phyloP scores from a whole-genome alignment of 129 eudicot genomes.

The Helichrysum umbraculigerum region DNA sequence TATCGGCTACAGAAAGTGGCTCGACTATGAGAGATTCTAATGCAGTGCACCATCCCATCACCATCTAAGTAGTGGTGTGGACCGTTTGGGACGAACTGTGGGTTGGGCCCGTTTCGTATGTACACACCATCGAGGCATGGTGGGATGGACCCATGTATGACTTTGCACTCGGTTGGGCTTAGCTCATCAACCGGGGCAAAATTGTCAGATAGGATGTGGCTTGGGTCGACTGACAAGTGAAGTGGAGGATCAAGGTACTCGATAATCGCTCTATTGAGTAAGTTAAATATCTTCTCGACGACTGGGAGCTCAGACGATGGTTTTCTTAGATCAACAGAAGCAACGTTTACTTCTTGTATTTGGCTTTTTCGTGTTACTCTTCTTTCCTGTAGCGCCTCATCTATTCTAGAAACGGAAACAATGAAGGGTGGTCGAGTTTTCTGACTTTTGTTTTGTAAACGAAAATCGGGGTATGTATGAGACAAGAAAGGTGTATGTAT shows the following conservation, averaged over 20 bases:
- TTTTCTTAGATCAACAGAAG: neutral
- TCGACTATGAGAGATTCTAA: conserved; percentile 41
- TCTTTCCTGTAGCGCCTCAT: neutral
- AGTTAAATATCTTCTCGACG: neutral
- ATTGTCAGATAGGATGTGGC: conserved; percentile 13
- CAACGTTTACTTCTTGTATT: neutral
- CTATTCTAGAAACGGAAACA: neutral
- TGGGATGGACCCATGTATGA: conserved; percentile 20
- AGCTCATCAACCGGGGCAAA: conserved; percentile 17
- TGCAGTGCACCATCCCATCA: neutral
- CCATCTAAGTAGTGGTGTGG: conserved; percentile 53
- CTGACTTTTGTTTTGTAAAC: neutral
- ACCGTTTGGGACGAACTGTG: conserved; percentile 60
- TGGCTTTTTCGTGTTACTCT: neutral
- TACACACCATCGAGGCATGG: conserved; percentile 41
- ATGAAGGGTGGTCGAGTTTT: neutral
- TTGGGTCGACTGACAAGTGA: conserved; percentile 22
- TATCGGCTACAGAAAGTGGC: conserved; percentile 69
- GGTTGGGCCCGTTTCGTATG: conserved; percentile 59
- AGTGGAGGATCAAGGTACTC: neutral
- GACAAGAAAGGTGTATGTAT: neutral
- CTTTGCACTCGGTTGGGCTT: conserved; percentile 18
- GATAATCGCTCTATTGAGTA: neutral
- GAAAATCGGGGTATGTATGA: neutral
- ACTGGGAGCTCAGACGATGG: neutral